A percentile compares a stretch with the other conserved stretches of the same genome.
Conservation (phyloP, 495 filamentous ascomycete species). For the Aspergillus wentii region DNA sequence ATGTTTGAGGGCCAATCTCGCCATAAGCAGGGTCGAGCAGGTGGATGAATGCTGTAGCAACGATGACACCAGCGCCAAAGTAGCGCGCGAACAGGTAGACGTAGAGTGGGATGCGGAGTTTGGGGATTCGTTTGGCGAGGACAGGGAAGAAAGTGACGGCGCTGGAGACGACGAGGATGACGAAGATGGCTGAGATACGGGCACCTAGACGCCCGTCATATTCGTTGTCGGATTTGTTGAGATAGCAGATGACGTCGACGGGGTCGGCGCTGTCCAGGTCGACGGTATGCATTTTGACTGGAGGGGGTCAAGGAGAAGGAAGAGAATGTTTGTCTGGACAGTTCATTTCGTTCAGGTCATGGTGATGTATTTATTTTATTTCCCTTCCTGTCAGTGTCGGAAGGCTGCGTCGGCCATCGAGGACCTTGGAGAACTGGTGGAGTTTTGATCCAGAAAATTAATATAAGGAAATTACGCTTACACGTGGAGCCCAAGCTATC, state of each 20-base stretch:
- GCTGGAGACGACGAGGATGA: conserved; percentile 35
- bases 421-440: no score
- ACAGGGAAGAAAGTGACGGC: conserved; percentile 60
- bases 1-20: conserved; percentile 47
- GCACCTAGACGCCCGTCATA: conserved; percentile 40
- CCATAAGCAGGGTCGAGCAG: conserved; percentile 51
- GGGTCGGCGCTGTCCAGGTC: conserved; percentile 30
- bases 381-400: no score
- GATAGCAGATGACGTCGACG: conserved; percentile 31
- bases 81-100: conserved; percentile 72
- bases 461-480: no score
- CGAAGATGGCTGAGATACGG: conserved; percentile 41
- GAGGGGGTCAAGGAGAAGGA: conserved; percentile 27
- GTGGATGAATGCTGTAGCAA: conserved; percentile 64
- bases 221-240: conserved; percentile 29
- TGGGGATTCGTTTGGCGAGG: conserved; percentile 50
- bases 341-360: no score
- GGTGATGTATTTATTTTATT: no score
- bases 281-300: no score
- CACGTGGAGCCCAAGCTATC: no score
- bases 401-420: no score
- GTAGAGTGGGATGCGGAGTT: conserved; percentile 57
- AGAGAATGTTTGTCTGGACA: no score
- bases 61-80: conserved; percentile 67
- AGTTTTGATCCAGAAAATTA: no score